Evolutionary conservation across 768 basidiomycete genomes (phyloP).

Genomic region (Peribolospora kevripleyi): DNA sequence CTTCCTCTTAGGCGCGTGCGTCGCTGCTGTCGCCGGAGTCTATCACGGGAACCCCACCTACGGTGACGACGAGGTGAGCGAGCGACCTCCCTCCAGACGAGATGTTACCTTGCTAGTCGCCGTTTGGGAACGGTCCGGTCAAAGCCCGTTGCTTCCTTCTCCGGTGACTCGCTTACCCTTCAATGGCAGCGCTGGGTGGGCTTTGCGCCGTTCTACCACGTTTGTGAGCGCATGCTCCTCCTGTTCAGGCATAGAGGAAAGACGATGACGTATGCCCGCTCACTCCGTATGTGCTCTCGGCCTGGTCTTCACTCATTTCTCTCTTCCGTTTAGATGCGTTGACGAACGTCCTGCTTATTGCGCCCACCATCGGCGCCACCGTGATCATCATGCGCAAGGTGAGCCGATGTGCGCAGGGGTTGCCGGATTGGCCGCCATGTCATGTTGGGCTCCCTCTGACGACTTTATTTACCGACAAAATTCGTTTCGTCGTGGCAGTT

Average conservation of each 20-base stretch:
- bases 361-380: conserved; percentile 11
- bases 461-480: background rate
- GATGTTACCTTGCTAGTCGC: background rate
- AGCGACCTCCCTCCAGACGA: too few relatives aligned
- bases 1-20: conserved; percentile 1
- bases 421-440: too few relatives aligned
- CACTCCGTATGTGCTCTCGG: background rate
- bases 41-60: conserved; percentile 12
- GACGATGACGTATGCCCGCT: too few relatives aligned
- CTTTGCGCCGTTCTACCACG: conserved; percentile 14
- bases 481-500: conserved; percentile 3
- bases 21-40: conserved; percentile 8
- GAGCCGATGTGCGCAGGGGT: background rate
- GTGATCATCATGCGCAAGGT: conserved; percentile 11
- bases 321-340: background rate
- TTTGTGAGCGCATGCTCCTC: background rate
- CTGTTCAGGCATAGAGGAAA: too few relatives aligned
- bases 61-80: conserved; percentile 6
- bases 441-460: background rate
- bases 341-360: conserved; percentile 11
- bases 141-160: background rate
- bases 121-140: background rate
- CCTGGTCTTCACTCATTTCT: background rate
- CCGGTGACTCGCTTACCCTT: too few relatives aligned
- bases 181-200: conserved; percentile 8